Conservation (phyloP, 2,329 filamentous ascomycete species). For the Penicillium nordicum region DNA sequence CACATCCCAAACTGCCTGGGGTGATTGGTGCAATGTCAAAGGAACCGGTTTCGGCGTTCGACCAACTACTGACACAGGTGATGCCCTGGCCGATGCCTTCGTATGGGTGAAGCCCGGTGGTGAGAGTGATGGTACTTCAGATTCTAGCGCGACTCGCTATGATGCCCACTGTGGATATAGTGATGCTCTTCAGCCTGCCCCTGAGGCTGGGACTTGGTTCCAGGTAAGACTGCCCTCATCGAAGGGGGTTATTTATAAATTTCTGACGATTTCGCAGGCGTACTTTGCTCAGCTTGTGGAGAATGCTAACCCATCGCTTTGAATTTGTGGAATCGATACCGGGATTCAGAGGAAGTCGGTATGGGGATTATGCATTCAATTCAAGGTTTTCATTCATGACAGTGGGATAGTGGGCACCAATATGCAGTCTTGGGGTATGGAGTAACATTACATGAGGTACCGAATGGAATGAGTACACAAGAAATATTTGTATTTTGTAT, state of each 20-base stretch:
- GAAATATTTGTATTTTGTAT: too few species aligned
- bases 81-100: constrained; percentile 60
- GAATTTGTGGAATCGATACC: background rate
- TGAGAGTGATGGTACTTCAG: constrained; percentile 52
- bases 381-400: background rate
- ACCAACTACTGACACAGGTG: constrained; percentile 61
- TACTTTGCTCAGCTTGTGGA: constrained; percentile 31
- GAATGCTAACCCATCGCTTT: constrained; percentile 30
- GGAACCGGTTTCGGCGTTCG: constrained; percentile 63
- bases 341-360: too few species aligned
- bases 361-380: background rate
- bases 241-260: constrained; percentile 20
- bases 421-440: too few species aligned
- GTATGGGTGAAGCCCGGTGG: constrained; percentile 69
- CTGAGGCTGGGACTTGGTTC: constrained; percentile 69
- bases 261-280: constrained; percentile 24
- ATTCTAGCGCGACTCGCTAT: constrained; percentile 50
- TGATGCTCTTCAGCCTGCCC: constrained; percentile 60
- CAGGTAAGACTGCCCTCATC: constrained; percentile 39
- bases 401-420: too few species aligned
- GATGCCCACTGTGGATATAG: constrained; percentile 54
- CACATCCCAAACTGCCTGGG: constrained; percentile 55
- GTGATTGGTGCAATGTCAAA: constrained; percentile 66
- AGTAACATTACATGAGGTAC: too few species aligned
- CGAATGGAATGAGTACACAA: too few species aligned